These are phyloP conservation scores for Magnusiomyces paraingens DNA, from an alignment of 1,139 yeast species.

Conservation along the genomic window DNA sequence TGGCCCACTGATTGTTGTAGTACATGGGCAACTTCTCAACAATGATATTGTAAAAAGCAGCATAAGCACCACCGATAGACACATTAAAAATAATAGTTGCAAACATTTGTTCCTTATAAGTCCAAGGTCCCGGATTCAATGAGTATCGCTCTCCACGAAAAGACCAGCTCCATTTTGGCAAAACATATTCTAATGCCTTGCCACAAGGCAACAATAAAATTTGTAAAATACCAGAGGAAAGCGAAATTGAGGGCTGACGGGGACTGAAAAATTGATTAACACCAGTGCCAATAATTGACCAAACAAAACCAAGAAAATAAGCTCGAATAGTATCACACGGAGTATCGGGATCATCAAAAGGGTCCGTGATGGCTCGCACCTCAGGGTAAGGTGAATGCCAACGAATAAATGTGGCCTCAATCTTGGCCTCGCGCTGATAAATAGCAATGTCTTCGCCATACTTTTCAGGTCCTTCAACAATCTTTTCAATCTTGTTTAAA, in stretches of 20 bases:
- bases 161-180: constrained; percentile 46
- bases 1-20: constrained; percentile 37
- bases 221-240: constrained; percentile 46
- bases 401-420: constrained; percentile 41
- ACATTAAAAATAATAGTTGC: constrained; percentile 34
- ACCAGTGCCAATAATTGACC: constrained; percentile 51
- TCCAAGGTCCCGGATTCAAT: constrained; percentile 58
- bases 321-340: constrained; percentile 47
- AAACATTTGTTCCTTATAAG: constrained; percentile 62
- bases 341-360: constrained; percentile 40
- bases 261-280: constrained; percentile 52
- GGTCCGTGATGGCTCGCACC: constrained; percentile 43
- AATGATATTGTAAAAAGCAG: constrained; percentile 35
- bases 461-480: constrained; percentile 23
- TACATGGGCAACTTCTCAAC: constrained; percentile 35
- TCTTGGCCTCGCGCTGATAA: constrained; percentile 31
- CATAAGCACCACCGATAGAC: constrained; percentile 29
- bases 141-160: constrained; percentile 36
- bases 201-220: constrained; percentile 55
- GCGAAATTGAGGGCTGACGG: constrained; percentile 45
- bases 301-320: constrained; percentile 47
- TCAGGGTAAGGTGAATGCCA: constrained; percentile 45
- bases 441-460: constrained; percentile 14
- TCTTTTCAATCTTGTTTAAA: constrained; percentile 28
- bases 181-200: constrained; percentile 23